Evolutionary conservation across 345 rosid species (phyloP).

Genomic region (Tarenaya hassleriana): DNA sequence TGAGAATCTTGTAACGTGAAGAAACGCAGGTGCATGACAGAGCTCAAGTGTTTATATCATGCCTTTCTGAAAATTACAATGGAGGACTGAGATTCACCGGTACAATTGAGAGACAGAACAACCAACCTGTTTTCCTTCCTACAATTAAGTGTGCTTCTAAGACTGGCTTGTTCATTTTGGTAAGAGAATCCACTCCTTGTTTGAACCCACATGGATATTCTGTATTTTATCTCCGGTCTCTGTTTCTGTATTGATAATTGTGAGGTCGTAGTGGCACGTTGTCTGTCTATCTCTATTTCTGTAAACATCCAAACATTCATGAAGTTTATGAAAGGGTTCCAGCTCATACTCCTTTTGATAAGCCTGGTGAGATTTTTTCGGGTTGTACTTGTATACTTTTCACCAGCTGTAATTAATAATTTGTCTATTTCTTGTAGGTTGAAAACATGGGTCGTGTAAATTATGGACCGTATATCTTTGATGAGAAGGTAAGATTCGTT

Average conservation of each 20-base stretch:
- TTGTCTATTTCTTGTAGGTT: conserved; percentile 44
- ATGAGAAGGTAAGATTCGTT: conserved; percentile 53
- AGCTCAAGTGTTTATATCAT: conserved; percentile 72
- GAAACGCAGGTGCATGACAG: conserved; percentile 77
- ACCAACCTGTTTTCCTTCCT: conserved; percentile 52
- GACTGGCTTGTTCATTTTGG: conserved; percentile 64
- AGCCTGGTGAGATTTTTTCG: too few species aligned
- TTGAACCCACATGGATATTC: not conserved
- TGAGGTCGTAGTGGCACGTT: too few species aligned
- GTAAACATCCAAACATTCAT: too few species aligned
- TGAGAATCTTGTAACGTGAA: conserved; percentile 10
- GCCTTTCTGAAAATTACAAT: conserved; percentile 34
- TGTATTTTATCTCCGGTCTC: not conserved
- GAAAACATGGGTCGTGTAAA: conserved; percentile 94
- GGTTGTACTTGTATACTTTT: not conserved
- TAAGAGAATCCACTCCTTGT: conserved; percentile 23
- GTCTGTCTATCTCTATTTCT: too few species aligned
- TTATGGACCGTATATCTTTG: conserved; percentile 71
- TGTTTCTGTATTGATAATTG: not conserved
- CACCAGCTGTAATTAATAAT: not conserved
- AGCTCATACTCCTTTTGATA: too few species aligned
- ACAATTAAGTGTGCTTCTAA: conserved; percentile 43
- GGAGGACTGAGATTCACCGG: conserved; percentile 45
- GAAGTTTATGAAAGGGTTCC: too few species aligned
- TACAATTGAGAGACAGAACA: conserved; percentile 70